Conservation (phyloP, 1,284 basidiomycete genomes). For the Hymenochaete sp. region DNA sequence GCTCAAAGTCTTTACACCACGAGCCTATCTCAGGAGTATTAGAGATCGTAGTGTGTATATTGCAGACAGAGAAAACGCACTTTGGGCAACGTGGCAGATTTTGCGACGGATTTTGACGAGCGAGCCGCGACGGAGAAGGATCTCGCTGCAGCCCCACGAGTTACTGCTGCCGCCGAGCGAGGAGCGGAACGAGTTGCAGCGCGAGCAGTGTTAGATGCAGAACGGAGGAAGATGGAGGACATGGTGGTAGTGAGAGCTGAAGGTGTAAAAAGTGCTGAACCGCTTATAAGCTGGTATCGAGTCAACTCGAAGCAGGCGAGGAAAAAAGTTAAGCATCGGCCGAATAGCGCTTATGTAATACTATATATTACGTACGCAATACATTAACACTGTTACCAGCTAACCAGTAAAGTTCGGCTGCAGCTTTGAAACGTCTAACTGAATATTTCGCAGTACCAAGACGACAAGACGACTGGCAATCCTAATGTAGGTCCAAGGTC, state of each 20-base stretch:
- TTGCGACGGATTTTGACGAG: constrained; percentile 33
- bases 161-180: constrained; percentile 34
- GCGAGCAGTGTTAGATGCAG: constrained; percentile 47
- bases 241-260: constrained; percentile 35
- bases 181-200: constrained; percentile 51
- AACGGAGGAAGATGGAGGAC: constrained; percentile 53
- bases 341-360: constrained; percentile 1
- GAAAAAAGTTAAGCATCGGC: constrained; percentile 13
- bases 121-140: constrained; percentile 70
- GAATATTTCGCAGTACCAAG: too few species aligned
- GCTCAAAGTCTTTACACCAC: constrained; percentile 95
- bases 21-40: constrained; percentile 30
- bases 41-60: neutral
- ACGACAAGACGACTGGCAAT: too few species aligned
- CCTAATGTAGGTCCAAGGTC: too few species aligned
- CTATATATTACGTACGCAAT: neutral
- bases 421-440: too few species aligned
- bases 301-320: neutral
- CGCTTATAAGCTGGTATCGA: constrained; percentile 4
- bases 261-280: neutral
- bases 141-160: constrained; percentile 45
- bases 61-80: constrained; percentile 31
- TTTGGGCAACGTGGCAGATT: constrained; percentile 32
- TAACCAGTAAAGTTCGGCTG: too few species aligned
- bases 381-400: too few species aligned